Conservation (phyloP, 1,284 basidiomycete species). For the Trichosporon coremiiforme region DNA sequence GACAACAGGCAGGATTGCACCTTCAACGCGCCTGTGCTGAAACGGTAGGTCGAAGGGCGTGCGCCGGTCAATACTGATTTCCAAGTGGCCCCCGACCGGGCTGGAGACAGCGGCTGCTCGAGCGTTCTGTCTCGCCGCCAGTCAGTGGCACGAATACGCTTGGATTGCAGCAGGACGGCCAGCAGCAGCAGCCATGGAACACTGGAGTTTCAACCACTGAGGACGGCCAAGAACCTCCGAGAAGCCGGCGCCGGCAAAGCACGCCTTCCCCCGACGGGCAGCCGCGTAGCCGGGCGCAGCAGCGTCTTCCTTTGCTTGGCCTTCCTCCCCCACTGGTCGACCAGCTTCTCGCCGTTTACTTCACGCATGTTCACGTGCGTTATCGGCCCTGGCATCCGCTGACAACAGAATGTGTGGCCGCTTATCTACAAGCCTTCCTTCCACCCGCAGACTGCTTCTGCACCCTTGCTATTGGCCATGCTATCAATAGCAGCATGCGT, state of each 20-base stretch:
- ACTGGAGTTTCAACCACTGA: neutral
- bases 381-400: neutral
- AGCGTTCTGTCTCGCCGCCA: neutral
- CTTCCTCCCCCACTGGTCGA: constrained; percentile 39
- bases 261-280: constrained; percentile 1
- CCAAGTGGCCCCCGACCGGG: constrained; percentile 14
- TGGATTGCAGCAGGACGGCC: neutral
- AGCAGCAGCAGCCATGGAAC: neutral
- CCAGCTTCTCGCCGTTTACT: constrained; percentile 45
- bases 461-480: constrained; percentile 48
- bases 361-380: constrained; percentile 49
- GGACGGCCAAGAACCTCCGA: neutral
- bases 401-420: constrained; percentile 52
- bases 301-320: constrained; percentile 33
- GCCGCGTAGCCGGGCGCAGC: neutral
- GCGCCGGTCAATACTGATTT: neutral
- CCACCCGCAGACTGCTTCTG: constrained; percentile 40
- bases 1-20: constrained; percentile 36
- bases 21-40: constrained; percentile 37
- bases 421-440: constrained; percentile 52
- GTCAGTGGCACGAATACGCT: neutral
- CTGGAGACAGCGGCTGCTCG: constrained; percentile 12
- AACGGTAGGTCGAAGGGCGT: constrained; percentile 32
- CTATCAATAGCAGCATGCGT: constrained; percentile 49
- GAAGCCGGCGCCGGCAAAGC: neutral